Evolutionary conservation across 768 basidiomycete genomes (phyloP).

Genomic region (Boletus subcaerulescens): DNA sequence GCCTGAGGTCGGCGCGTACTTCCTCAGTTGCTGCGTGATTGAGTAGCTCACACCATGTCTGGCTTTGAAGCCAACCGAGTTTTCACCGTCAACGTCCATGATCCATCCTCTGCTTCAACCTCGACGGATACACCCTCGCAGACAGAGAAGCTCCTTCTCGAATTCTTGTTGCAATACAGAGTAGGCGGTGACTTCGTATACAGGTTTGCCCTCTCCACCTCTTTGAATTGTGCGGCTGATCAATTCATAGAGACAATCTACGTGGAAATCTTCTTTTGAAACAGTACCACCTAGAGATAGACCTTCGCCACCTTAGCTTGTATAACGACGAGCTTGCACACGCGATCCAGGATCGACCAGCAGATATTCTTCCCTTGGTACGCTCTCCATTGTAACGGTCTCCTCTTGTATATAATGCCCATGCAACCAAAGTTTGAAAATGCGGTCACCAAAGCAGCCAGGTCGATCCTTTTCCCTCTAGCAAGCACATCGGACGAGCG

Average conservation of each 20-base stretch:
- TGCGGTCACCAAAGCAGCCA: constrained; percentile 82
- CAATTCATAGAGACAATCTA: constrained; percentile 65
- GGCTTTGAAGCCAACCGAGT: constrained; percentile 83
- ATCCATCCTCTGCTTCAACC: constrained; percentile 46
- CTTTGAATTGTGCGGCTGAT: background rate
- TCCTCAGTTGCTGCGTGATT: background rate
- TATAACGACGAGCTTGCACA: constrained; percentile 96
- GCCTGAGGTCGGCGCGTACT: constrained; percentile 18
- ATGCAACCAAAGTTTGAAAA: constrained; percentile 97
- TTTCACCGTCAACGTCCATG: constrained; percentile 78
- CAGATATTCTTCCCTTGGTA: constrained; percentile 86
- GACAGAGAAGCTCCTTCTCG: constrained; percentile 73
- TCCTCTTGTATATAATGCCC: too few species aligned
- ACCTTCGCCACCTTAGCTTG: constrained; percentile 71
- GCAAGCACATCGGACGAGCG: constrained; percentile 46
- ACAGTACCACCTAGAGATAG: constrained; percentile 83
- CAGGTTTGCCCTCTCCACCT: constrained; percentile 48
- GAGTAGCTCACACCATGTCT: constrained; percentile 52
- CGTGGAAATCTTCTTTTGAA: constrained; percentile 87
- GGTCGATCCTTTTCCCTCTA: constrained; percentile 79
- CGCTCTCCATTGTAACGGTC: background rate
- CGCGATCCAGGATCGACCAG: constrained; percentile 83
- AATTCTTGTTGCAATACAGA: constrained; percentile 86
- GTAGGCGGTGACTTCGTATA: constrained; percentile 91
- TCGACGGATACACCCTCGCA: constrained; percentile 75